These are phyloP conservation scores for Penicillium nordicum DNA, from an alignment of 2,329 filamentous ascomycete genomes.

Conservation along the genomic window DNA sequence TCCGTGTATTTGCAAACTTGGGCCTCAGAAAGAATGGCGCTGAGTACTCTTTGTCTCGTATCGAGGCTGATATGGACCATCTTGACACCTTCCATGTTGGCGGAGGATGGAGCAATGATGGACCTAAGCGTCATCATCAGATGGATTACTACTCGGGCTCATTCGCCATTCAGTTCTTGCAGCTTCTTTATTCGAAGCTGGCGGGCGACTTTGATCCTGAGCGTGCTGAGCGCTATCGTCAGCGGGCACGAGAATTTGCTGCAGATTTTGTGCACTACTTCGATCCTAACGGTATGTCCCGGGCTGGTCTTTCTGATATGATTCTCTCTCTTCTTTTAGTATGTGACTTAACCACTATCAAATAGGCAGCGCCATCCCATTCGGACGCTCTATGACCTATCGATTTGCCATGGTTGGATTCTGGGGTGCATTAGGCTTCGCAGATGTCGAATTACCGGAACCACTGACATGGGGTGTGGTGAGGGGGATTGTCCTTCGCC, in stretches of 20 bases:
- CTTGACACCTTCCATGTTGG: slow-evolving; percentile 79
- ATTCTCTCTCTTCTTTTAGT: neutral
- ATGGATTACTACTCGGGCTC: slow-evolving; percentile 84
- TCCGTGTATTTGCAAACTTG: slow-evolving; percentile 78
- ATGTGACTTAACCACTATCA: neutral
- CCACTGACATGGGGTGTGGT: slow-evolving; percentile 76
- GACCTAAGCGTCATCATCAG: slow-evolving; percentile 72
- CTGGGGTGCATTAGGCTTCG: slow-evolving; percentile 74
- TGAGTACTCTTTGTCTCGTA: slow-evolving; percentile 63
- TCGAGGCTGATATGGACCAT: slow-evolving; percentile 73
- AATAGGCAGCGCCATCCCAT: slow-evolving; percentile 64
- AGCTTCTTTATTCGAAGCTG: slow-evolving; percentile 72
- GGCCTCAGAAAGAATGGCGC: slow-evolving; percentile 72
- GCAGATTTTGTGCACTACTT: slow-evolving; percentile 74
- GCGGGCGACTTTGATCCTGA: slow-evolving; percentile 62
- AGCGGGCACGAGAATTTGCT: slow-evolving; percentile 63
- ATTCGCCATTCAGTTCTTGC: slow-evolving; percentile 77
- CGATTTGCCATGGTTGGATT: slow-evolving; percentile 84
- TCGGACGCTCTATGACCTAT: slow-evolving; percentile 74
- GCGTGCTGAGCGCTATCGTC: slow-evolving; percentile 66
- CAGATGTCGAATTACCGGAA: slow-evolving; percentile 67
- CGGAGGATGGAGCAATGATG: slow-evolving; percentile 78
- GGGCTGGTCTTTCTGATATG: neutral
- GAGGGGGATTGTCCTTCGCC: slow-evolving; percentile 69
- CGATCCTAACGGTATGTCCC: slow-evolving; percentile 57